phyloP scores from a whole-genome alignment of 225 moss, liverwort and hornwort genomes.

The Rhytidiadelphus loreus region DNA sequence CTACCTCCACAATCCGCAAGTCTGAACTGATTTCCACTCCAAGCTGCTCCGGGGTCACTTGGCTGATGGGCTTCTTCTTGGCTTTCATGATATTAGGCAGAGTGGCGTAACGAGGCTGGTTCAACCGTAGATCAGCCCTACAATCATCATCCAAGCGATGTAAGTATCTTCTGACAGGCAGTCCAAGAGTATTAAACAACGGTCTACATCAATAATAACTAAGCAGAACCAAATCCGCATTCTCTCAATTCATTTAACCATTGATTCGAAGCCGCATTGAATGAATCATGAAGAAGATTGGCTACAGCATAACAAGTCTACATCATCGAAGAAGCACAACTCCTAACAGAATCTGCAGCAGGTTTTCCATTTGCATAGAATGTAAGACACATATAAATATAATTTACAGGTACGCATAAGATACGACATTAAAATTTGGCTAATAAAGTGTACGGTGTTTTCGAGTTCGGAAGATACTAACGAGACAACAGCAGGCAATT shows the following conservation, averaged over 20 bases:
- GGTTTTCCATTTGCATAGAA: background rate
- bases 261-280: background rate
- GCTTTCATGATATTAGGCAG: slow-evolving; percentile 97
- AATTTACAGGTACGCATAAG: background rate
- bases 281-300: background rate
- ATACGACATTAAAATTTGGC: background rate
- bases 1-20: slow-evolving; percentile 64
- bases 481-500: slow-evolving; percentile 88
- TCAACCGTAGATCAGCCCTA: slow-evolving; percentile 82
- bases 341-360: background rate
- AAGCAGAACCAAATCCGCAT: background rate
- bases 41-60: slow-evolving; percentile 79
- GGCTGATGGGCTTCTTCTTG: slow-evolving; percentile 80
- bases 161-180: background rate
- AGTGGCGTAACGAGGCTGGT: slow-evolving; percentile 91
- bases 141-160: background rate
- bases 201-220: background rate
- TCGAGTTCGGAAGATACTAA: slow-evolving; percentile 10
- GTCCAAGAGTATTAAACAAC: background rate
- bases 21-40: slow-evolving; percentile 54
- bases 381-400: background rate
- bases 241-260: background rate
- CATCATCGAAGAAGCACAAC: background rate
- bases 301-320: background rate
- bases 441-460: background rate